phyloP scores from a whole-genome alignment of 352 stramenopile genomes.

The Globisporangium solare region DNA sequence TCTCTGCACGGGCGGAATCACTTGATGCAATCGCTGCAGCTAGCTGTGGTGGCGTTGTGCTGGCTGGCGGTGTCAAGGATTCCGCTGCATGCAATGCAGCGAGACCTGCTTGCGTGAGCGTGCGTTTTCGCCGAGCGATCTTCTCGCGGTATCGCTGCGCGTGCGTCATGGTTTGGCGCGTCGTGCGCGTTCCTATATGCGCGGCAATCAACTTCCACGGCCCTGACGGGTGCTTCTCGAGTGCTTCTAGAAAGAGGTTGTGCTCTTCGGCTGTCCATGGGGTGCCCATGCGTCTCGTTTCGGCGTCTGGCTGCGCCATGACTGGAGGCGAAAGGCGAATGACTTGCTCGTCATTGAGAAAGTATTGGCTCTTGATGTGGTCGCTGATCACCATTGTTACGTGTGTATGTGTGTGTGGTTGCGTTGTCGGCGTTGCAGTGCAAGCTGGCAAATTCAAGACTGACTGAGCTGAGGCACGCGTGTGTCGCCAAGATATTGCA shows the following conservation, averaged over 20 bases:
- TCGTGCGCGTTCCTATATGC: constrained; percentile 11
- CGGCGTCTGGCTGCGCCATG: no score
- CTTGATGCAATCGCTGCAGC: no score
- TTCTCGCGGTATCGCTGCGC: constrained; percentile 5
- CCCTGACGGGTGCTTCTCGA: constrained; percentile 11
- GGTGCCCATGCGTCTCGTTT: neutral
- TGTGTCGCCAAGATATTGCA: no score
- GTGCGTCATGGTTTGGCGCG: neutral
- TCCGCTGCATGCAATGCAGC: no score
- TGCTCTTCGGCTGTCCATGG: constrained; percentile 3
- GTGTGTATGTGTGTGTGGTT: neutral
- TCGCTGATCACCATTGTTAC: neutral
- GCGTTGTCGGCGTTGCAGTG: no score
- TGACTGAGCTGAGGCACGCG: no score
- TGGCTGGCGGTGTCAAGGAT: no score
- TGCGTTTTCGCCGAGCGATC: constrained; percentile 4
- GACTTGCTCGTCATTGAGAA: neutral
- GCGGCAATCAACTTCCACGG: constrained; percentile 13
- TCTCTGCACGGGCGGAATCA: no score
- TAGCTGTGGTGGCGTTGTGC: no score
- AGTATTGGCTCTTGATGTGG: constrained; percentile 3
- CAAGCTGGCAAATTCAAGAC: no score
- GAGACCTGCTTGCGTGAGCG: no score
- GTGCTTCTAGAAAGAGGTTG: constrained; percentile 10
- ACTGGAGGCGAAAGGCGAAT: neutral